phyloP scores from a whole-genome alignment of 495 filamentous ascomycete species.

The Echria macrotheca region DNA sequence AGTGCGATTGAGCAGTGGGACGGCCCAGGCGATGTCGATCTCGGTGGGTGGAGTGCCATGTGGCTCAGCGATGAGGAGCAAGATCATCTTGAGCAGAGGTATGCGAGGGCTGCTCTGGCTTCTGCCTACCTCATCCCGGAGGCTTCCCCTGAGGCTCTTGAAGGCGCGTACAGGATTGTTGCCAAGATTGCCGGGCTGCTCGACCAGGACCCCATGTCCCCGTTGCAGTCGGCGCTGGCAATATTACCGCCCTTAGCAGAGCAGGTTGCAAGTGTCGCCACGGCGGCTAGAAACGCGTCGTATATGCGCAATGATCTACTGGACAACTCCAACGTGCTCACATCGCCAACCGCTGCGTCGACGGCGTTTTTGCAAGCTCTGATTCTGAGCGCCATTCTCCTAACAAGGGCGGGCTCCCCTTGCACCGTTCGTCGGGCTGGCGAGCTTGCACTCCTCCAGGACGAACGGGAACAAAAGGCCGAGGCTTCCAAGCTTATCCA shows the following conservation, averaged over 20 bases:
- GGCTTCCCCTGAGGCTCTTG: constrained; percentile 51
- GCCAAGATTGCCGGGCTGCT: constrained; percentile 55
- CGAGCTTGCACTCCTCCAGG: constrained; percentile 52
- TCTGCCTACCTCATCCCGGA: constrained; percentile 64
- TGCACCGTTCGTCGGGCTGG: constrained; percentile 56
- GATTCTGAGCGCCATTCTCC: constrained; percentile 60
- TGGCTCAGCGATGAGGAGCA: constrained; percentile 49
- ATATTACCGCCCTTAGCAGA: constrained; percentile 37
- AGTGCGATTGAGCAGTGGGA: constrained; percentile 68
- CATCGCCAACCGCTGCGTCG: constrained; percentile 55
- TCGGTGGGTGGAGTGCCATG: constrained; percentile 59
- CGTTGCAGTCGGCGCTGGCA: constrained; percentile 38
- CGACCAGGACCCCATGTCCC: constrained; percentile 49
- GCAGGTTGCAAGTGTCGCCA: constrained; percentile 23
- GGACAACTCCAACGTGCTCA: constrained; percentile 58
- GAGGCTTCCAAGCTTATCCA: constrained; percentile 61
- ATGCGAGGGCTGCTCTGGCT: constrained; percentile 68
- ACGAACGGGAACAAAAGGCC: constrained; percentile 59
- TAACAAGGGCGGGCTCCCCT: constrained; percentile 54
- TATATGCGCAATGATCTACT: constrained; percentile 54
- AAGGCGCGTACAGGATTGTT: constrained; percentile 58
- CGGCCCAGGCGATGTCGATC: constrained; percentile 72
- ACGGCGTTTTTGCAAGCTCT: constrained; percentile 61
- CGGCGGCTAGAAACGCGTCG: constrained; percentile 34
- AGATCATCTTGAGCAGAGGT: constrained; percentile 52